Evolutionary conservation across 2,329 filamentous ascomycete genomes (phyloP).

Genomic region (Dothistroma pini): DNA sequence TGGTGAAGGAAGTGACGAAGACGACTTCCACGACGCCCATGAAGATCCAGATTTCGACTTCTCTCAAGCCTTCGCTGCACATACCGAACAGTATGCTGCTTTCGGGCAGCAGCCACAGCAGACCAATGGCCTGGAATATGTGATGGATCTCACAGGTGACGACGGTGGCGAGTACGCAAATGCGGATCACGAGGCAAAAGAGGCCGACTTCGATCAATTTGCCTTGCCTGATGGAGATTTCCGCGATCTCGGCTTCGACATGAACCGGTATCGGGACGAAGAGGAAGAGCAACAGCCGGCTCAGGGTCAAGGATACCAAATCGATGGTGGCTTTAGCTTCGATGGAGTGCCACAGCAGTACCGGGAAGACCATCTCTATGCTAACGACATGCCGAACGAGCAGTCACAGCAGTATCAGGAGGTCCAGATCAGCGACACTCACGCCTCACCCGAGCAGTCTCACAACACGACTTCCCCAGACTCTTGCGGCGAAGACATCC

Average conservation of each 20-base stretch:
- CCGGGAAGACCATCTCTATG: background rate
- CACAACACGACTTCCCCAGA: background rate
- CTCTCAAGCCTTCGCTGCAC: background rate
- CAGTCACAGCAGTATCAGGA: background rate
- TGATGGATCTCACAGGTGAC: background rate
- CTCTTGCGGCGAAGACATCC: slow-evolving; percentile 1
- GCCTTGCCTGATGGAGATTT: slow-evolving; percentile 2
- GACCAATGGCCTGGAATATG: background rate
- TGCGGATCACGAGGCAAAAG: background rate
- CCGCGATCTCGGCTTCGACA: background rate
- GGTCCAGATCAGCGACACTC: background rate
- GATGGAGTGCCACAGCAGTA: background rate
- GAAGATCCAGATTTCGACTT: background rate
- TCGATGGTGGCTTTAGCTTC: background rate
- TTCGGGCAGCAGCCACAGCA: background rate
- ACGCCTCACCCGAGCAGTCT: background rate
- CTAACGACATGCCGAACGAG: background rate
- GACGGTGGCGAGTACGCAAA: background rate
- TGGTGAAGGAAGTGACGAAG: slow-evolving; percentile 13
- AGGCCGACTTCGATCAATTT: background rate
- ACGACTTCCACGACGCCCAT: slow-evolving; percentile 23
- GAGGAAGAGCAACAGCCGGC: background rate
- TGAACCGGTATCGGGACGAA: background rate
- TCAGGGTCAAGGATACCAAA: background rate
- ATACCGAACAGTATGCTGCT: background rate